Percentiles rank a stretch among this genome's conserved stretches.
Evolutionary conservation across 805 yeast species (phyloP).

Genomic region (Lipomyces yamadae): DNA sequence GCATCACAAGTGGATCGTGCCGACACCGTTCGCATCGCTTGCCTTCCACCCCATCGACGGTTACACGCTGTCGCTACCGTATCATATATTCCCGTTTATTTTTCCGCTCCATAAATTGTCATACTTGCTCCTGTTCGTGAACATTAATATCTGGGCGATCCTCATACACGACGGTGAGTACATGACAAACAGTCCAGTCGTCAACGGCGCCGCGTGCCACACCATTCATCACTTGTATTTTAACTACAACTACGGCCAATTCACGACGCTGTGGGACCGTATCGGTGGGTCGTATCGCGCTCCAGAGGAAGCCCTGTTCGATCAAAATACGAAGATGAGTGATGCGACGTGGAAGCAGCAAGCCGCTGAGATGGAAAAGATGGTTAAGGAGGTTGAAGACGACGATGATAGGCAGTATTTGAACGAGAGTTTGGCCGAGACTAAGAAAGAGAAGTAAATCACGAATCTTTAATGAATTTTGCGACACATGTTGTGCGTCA

Average conservation of each 20-base stretch:
- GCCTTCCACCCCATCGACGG: constrained; percentile 99
- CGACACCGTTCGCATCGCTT: constrained; percentile 97
- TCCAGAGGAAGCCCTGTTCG: constrained; percentile 87
- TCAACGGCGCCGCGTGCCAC: constrained; percentile 98
- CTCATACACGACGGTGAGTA: constrained; percentile 99
- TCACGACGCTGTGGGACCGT: constrained; percentile 98
- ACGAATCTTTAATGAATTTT: background rate
- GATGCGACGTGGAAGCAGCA: constrained; percentile 71
- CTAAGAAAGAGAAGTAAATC: constrained; percentile 10
- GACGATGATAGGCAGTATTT: constrained; percentile 43
- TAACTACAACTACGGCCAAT: constrained; percentile 98
- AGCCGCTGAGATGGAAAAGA: constrained; percentile 72
- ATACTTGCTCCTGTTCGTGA: constrained; percentile 79
- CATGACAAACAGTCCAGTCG: constrained; percentile 87
- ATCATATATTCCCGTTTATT: constrained; percentile 87
- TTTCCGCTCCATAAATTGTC: constrained; percentile 91
- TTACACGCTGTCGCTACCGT: constrained; percentile 88
- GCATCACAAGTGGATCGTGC: constrained; percentile 98
- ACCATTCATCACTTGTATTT: constrained; percentile 95
- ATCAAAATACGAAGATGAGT: constrained; percentile 61
- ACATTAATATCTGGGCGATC: constrained; percentile 97
- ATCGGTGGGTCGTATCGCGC: constrained; percentile 90
- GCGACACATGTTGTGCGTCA: background rate
- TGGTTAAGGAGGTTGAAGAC: constrained; percentile 82
- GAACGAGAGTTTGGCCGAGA: constrained; percentile 4